Percentiles rank a stretch among this genome's conserved stretches.
These are phyloP conservation scores for Letharia columbiana DNA, from an alignment of 495 filamentous ascomycete genomes.

Conservation along the genomic window DNA sequence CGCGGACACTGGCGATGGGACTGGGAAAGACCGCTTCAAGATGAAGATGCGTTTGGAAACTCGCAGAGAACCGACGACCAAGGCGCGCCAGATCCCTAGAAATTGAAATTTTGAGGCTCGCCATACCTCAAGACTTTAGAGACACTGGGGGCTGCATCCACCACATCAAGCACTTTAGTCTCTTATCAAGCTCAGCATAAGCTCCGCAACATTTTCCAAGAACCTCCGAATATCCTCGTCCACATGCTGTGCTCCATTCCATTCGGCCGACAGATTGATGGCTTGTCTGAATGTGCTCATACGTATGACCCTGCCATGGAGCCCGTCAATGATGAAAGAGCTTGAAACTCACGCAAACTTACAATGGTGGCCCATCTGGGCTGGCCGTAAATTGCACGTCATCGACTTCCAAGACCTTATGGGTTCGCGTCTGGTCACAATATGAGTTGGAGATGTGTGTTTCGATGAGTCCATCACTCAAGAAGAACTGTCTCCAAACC, in stretches of 20 bases:
- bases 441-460: background rate
- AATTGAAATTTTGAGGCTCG: background rate
- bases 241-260: slow-evolving; percentile 7
- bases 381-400: slow-evolving; percentile 9
- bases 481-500: background rate
- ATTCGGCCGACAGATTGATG: slow-evolving; percentile 8
- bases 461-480: slow-evolving; percentile 11
- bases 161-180: background rate
- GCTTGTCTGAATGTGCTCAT: slow-evolving; percentile 9
- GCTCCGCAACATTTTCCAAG: background rate
- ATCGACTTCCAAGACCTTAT: slow-evolving; percentile 6
- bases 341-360: background rate
- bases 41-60: background rate
- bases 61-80: background rate
- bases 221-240: background rate
- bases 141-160: background rate
- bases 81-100: background rate
- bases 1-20: background rate
- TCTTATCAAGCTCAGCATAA: slow-evolving; percentile 3
- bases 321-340: background rate
- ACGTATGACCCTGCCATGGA: slow-evolving; percentile 1
- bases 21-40: background rate
- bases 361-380: slow-evolving; percentile 10
- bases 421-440: background rate
- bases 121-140: background rate